Evolutionary conservation across 768 basidiomycete genomes (phyloP), one percentile per base, ranked within the genome.

Genomic region (Podaxis pistillaris): DNA sequence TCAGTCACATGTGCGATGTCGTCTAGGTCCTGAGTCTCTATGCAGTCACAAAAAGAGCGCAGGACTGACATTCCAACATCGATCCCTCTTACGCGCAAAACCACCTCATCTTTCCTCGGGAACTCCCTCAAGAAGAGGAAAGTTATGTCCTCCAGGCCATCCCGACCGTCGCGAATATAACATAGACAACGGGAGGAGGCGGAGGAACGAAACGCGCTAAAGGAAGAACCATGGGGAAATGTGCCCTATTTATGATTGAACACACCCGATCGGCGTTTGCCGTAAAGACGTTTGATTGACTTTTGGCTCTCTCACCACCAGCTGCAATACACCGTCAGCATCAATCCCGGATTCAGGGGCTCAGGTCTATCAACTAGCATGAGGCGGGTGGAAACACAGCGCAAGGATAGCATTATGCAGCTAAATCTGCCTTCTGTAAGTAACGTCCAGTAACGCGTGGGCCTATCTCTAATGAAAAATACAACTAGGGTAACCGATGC

Each of bases 81-180:
- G 60, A 54, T 65, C 49, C 59, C 22, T 73, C 67, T 73, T 6
- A 66, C 72, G 69, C 70, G 66, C 59, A 68, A 71, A 72, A 72
- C 70, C 71, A 72, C 70, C 72, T 69, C 68, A 57, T 62, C 63
- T 69, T 65, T 72, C 69, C 68, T 67, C 38, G 68, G 60, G 26
- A 33, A 41, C 1, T 38, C 66, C 68, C 68, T 72, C 65, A 60
- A 67, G 60, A 63, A 68, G 67, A 72, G 71, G 71, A 72, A 72
- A 72, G 70, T 53, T 53, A 22, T 65, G 64, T 63, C 61, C 58
- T 58, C 62, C 50, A 26, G 24, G n/a, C 52, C 33, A 24, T 60
- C 66, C 63, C 58, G 58, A 64, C 64, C 65, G 60, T 50, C 60
- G 50, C 65, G 65, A 69, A 64, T 33, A 49, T 26, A n/a, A 52